phyloP scores from a whole-genome alignment of 768 basidiomycete species.

The Lactarius sp. region DNA sequence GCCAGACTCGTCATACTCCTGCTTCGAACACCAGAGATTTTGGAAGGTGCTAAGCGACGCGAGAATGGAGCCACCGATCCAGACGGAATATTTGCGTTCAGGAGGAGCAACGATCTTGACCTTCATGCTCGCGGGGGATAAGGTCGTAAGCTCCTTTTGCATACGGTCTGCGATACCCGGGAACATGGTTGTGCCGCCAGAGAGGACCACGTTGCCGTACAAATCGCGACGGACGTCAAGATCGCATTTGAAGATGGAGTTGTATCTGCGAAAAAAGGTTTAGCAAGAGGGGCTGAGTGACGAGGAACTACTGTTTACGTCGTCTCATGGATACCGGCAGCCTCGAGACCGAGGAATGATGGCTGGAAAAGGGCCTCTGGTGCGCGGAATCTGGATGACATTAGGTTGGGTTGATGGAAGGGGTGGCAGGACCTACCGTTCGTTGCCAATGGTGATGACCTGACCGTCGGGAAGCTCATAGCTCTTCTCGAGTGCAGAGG shows the following conservation, averaged over 20 bases:
- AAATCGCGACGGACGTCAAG: conserved; percentile 79
- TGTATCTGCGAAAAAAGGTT: conserved; percentile 38
- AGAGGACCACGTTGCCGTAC: conserved; percentile 80
- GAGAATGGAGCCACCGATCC: conserved; percentile 85
- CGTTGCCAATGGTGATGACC: conserved; percentile 81
- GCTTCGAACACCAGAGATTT: conserved; percentile 91
- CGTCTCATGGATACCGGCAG: conserved; percentile 77
- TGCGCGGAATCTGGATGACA: conserved; percentile 44
- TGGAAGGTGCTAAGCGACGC: conserved; percentile 95
- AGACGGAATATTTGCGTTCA: conserved; percentile 93
- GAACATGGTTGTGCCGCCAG: conserved; percentile 70
- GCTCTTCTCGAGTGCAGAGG: conserved; percentile 85
- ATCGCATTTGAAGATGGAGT: conserved; percentile 65
- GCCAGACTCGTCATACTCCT: conserved; percentile 86
- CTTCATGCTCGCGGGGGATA: conserved; percentile 88
- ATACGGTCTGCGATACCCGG: conserved; percentile 93
- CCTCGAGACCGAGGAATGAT: conserved; percentile 61
- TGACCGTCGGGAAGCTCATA: conserved; percentile 93
- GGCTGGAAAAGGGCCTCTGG: conserved; percentile 58
- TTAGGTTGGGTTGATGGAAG: background rate
- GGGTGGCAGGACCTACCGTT: conserved; percentile 38
- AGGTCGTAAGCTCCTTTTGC: conserved; percentile 86
- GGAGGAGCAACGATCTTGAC: conserved; percentile 93
- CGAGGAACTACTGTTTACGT: conserved; percentile 36
- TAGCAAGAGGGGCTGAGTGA: background rate